These are phyloP conservation scores for Capronia americana DNA, from an alignment of 2,329 filamentous ascomycete genomes.

Conservation along the genomic window DNA sequence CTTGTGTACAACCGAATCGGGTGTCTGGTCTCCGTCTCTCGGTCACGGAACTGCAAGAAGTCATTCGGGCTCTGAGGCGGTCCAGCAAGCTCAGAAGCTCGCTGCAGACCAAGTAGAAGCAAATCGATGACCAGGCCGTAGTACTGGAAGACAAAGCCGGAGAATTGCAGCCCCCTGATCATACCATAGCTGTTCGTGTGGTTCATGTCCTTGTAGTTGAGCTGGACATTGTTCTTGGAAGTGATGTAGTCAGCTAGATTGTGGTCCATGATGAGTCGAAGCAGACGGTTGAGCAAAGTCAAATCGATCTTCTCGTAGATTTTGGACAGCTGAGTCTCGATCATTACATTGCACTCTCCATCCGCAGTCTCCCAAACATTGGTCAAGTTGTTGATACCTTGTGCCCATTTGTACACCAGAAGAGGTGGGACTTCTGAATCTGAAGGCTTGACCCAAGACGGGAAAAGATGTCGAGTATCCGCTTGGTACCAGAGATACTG, in stretches of 20 bases:
- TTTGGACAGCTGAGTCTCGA: conserved; percentile 98
- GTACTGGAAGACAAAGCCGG: conserved; percentile 98
- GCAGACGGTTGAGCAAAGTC: conserved; percentile 88
- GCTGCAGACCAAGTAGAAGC: conserved; percentile 86
- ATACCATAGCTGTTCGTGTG: conserved; percentile 98
- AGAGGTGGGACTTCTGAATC: conserved; percentile 96
- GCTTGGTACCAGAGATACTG: conserved; percentile 99
- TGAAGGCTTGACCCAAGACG: conserved; percentile 98
- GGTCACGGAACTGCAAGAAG: conserved; percentile 94
- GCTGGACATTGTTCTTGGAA: conserved; percentile 98
- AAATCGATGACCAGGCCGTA: conserved; percentile 96
- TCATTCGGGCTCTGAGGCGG: conserved; percentile 94
- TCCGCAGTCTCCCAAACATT: conserved; percentile 93
- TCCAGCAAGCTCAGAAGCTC: conserved; percentile 96
- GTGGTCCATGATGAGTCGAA: conserved; percentile 98
- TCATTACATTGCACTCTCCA: conserved; percentile 97
- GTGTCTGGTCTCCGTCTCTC: conserved; percentile 88
- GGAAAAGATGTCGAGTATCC: conserved; percentile 95
- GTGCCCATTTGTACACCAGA: conserved; percentile 97
- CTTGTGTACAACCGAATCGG: conserved; percentile 97
- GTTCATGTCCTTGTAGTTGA: conserved; percentile 99
- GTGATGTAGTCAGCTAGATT: conserved; percentile 99
- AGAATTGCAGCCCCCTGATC: conserved; percentile 97
- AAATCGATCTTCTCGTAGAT: conserved; percentile 99
- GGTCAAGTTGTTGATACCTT: conserved; percentile 97